Percentiles rank a stretch among this genome's conserved stretches.
phyloP scores from a whole-genome alignment of 2,329 filamentous ascomycete species.

The Pseudogymnoascus verrucosus region DNA sequence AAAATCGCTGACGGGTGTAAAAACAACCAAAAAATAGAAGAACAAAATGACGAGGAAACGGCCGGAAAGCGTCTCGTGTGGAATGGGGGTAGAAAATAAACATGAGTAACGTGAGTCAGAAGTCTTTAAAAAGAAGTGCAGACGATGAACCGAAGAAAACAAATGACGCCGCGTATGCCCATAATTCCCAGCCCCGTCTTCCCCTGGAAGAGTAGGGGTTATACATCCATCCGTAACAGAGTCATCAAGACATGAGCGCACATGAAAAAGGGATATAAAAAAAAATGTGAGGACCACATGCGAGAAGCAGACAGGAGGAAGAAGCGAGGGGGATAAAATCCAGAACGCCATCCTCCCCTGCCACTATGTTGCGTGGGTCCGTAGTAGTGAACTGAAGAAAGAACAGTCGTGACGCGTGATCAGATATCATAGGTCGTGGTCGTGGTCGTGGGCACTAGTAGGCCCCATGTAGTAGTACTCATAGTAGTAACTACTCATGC shows the following conservation, averaged over 20 bases:
- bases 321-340: neutral
- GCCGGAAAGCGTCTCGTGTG: neutral
- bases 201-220: neutral
- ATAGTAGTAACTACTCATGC: neutral
- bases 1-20: neutral
- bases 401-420: conserved; percentile 4
- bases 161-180: neutral
- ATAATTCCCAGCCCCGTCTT: neutral
- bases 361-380: neutral
- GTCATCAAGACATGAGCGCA: neutral
- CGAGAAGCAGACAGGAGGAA: neutral
- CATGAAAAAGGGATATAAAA: conserved; percentile 1
- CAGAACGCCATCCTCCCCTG: neutral
- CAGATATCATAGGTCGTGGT: conserved; percentile 2
- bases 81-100: neutral
- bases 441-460: neutral
- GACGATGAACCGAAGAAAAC: neutral
- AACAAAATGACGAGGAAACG: neutral
- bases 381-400: neutral
- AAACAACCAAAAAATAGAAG: neutral
- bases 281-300: neutral
- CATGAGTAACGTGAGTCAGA: neutral
- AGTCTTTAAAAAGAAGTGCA: conserved; percentile 5
- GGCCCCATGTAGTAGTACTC: conserved; percentile 1
- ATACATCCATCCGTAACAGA: neutral